Conservation (phyloP, 768 basidiomycete genomes). For the Amyloporia xantha region DNA sequence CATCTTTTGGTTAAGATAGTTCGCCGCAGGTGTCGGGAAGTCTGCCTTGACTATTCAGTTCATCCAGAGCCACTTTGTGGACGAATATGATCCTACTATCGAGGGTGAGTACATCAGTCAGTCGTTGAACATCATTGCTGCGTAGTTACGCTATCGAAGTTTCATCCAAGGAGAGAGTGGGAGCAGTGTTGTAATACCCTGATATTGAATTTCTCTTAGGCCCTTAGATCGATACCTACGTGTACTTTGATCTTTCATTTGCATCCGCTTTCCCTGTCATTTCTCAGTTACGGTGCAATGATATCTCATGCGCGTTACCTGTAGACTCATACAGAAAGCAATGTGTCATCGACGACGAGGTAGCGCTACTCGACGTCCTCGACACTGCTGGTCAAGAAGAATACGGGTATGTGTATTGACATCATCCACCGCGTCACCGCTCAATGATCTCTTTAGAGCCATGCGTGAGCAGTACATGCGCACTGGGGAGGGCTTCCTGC, state of each 20-base stretch:
- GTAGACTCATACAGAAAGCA: conserved; percentile 97
- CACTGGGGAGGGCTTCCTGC: conserved; percentile 94
- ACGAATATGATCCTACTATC: conserved; percentile 93
- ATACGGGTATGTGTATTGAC: conserved; percentile 67
- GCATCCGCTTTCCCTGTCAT: too few species aligned
- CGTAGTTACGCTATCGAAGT: too few species aligned
- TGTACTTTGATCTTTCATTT: too few species aligned
- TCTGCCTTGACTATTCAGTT: conserved; percentile 97
- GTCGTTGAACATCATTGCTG: too few species aligned
- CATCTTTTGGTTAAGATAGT: neutral
- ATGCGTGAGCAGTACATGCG: conserved; percentile 99
- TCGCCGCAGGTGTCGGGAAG: conserved; percentile 58
- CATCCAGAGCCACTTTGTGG: conserved; percentile 92
- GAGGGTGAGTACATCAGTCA: conserved; percentile 56
- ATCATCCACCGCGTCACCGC: conserved; percentile 4
- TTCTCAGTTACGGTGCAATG: too few species aligned
- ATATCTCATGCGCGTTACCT: too few species aligned
- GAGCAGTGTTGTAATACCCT: too few species aligned
- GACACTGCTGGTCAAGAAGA: conserved; percentile 99
- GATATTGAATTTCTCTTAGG: too few species aligned
- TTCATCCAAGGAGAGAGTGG: too few species aligned
- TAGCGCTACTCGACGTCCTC: conserved; percentile 93
- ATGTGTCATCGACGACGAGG: conserved; percentile 96
- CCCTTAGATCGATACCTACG: too few species aligned
- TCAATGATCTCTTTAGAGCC: conserved; percentile 46